Evolutionary conservation across 371 early-diverging fungal genomes (phyloP).

Genomic region (Mucor velutinosus): DNA sequence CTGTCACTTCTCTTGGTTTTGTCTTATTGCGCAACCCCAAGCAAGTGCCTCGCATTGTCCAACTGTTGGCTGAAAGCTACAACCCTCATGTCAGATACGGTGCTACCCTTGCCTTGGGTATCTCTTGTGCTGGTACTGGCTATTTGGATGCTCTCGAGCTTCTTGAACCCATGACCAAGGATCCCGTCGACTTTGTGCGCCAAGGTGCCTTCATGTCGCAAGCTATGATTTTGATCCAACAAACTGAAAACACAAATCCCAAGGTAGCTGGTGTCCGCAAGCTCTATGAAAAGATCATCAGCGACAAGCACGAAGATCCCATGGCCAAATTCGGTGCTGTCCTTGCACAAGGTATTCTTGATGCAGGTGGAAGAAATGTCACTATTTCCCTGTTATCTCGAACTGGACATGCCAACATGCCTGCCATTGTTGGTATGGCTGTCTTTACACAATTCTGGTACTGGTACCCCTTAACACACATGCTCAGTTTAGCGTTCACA

Average conservation of each 20-base stretch:
- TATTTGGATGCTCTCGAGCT: slow-evolving; percentile 90
- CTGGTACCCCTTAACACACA: slow-evolving; percentile 99
- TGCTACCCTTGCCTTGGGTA: slow-evolving; percentile 96
- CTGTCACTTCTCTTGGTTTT: slow-evolving; percentile 97
- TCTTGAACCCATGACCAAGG: slow-evolving; percentile 98
- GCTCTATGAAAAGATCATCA: slow-evolving; percentile 86
- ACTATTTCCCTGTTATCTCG: slow-evolving; percentile 90
- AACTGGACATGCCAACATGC: slow-evolving; percentile 89
- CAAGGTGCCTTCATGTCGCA: slow-evolving; percentile 98
- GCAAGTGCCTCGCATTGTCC: slow-evolving; percentile 96
- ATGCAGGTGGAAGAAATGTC: slow-evolving; percentile 97
- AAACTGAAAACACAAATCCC: slow-evolving; percentile 82
- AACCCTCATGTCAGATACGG: slow-evolving; percentile 99
- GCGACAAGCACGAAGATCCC: slow-evolving; percentile 91
- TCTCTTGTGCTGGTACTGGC: slow-evolving; percentile 97
- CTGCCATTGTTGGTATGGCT: slow-evolving; percentile 96
- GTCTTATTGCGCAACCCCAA: slow-evolving; percentile 87
- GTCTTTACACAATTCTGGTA: slow-evolving; percentile 99
- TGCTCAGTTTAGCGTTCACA: slow-evolving; percentile 90
- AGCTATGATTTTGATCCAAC: slow-evolving; percentile 98
- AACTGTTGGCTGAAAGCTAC: slow-evolving; percentile 97
- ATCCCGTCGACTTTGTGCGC: slow-evolving; percentile 96
- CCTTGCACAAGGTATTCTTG: slow-evolving; percentile 96
- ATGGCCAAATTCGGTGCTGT: slow-evolving; percentile 98
- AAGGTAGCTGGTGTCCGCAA: slow-evolving; percentile 85